A percentile compares a stretch with the other conserved stretches of the same genome.
phyloP scores from a whole-genome alignment of 495 filamentous ascomycete species.

The Melanomma pulvis-pyrius region DNA sequence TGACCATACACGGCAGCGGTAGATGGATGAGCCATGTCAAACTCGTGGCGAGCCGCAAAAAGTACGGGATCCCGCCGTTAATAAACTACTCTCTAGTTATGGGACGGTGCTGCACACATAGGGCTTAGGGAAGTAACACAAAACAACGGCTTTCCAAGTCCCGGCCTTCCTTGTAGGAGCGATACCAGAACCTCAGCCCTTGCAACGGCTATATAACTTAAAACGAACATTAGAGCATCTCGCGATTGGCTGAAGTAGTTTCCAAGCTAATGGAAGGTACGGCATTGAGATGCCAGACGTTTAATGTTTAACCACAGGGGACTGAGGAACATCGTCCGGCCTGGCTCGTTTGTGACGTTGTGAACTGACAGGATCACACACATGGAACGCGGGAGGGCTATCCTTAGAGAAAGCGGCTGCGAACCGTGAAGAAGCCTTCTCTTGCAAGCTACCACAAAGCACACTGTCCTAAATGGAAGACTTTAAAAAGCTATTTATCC shows the following conservation, averaged over 20 bases:
- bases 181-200: not conserved
- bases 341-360: not conserved
- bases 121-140: not conserved
- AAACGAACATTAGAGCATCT: not conserved
- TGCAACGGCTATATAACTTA: not conserved
- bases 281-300: conserved; percentile 7
- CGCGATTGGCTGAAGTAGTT: not conserved
- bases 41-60: not conserved
- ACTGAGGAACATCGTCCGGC: conserved; percentile 8
- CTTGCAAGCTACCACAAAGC: not conserved
- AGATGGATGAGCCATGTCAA: not conserved
- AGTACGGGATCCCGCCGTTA: not conserved
- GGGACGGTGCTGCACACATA: not conserved
- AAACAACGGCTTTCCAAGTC: not conserved
- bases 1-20: not conserved
- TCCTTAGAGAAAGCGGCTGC: not conserved
- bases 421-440: not conserved
- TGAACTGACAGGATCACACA: not conserved
- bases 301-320: conserved; percentile 2
- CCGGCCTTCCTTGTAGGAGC: not conserved
- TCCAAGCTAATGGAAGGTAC: not conserved
- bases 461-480: not conserved
- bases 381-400: not conserved
- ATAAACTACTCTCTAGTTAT: not conserved
- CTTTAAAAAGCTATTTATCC: not conserved